Percentiles rank a stretch among this genome's conserved stretches.
Conservation (phyloP, 2,329 filamentous ascomycete species). For the Didymella pinodella region DNA sequence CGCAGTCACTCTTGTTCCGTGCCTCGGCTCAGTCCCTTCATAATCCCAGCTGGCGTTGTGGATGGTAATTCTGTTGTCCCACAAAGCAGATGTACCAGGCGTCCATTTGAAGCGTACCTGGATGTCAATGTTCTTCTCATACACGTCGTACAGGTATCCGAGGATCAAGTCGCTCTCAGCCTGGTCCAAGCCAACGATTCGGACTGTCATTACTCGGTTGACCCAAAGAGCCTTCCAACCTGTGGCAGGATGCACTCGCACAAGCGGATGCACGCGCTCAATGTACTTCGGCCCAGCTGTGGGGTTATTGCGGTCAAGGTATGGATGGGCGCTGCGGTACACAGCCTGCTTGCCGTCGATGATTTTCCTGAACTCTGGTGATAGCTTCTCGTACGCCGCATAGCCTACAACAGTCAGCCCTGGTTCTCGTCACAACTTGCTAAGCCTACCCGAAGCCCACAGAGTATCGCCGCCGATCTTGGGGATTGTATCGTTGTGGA, state of each 20-base stretch:
- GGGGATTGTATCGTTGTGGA: constrained; percentile 74
- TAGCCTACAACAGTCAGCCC: constrained; percentile 58
- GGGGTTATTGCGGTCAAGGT: constrained; percentile 70
- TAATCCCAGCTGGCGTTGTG: constrained; percentile 80
- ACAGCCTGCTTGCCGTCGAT: constrained; percentile 73
- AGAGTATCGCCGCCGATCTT: constrained; percentile 73
- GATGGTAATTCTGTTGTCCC: constrained; percentile 78
- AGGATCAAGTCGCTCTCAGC: constrained; percentile 74
- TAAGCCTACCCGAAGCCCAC: constrained; percentile 63
- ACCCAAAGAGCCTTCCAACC: constrained; percentile 79
- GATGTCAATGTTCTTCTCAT: constrained; percentile 74
- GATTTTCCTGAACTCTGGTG: constrained; percentile 72
- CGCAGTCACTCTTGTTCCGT: constrained; percentile 75
- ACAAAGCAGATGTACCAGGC: constrained; percentile 70
- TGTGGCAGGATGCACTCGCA: constrained; percentile 74
- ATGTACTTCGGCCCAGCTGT: constrained; percentile 69
- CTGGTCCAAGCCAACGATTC: constrained; percentile 73
- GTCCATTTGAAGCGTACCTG: constrained; percentile 77
- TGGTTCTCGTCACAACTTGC: not conserved
- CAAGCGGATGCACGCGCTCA: constrained; percentile 73
- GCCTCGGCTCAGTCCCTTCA: constrained; percentile 69
- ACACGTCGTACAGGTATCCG: constrained; percentile 72
- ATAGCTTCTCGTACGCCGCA: constrained; percentile 75
- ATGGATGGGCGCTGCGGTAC: constrained; percentile 71
- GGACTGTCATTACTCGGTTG: constrained; percentile 72